A percentile compares a stretch with the other conserved stretches of the same genome.
Conservation (phyloP, 148 eudicot species). For the Arctostaphylos glauca region DNA sequence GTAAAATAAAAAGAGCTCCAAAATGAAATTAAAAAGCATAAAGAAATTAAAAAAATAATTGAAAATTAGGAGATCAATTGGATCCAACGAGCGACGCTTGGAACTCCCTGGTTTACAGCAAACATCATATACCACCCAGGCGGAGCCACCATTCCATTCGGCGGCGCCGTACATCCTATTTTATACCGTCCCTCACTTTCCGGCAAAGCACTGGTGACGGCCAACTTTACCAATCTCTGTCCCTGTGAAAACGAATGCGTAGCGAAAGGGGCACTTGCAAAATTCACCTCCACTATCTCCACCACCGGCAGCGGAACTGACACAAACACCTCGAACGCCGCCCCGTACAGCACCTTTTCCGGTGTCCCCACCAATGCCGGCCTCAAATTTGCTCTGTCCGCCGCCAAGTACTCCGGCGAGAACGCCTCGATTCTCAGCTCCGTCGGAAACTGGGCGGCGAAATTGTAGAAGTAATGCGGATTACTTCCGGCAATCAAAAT, state of each 20-base stretch:
- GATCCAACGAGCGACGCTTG: slow-evolving; percentile 79
- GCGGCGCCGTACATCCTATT: slow-evolving; percentile 61
- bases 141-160: slow-evolving; percentile 63
- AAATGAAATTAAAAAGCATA: not conserved
- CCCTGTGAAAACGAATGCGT: slow-evolving; percentile 95
- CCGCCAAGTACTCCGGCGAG: slow-evolving; percentile 70
- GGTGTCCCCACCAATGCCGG: slow-evolving; percentile 46
- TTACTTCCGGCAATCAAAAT: slow-evolving; percentile 81
- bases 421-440: slow-evolving; percentile 77
- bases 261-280: slow-evolving; percentile 79
- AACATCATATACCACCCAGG: slow-evolving; percentile 91
- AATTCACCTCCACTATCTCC: slow-evolving; percentile 61
- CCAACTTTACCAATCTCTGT: slow-evolving; percentile 72
- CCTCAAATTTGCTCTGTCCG: slow-evolving; percentile 48
- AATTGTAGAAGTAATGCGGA: slow-evolving; percentile 73
- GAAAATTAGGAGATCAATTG: slow-evolving; percentile 36
- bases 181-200: slow-evolving; percentile 33
- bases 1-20: not conserved
- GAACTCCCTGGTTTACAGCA: slow-evolving; percentile 75
- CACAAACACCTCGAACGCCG: slow-evolving; percentile 44
- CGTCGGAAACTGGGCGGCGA: slow-evolving; percentile 49
- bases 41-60: not conserved
- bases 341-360: slow-evolving; percentile 40
- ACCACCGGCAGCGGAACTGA: slow-evolving; percentile 50
- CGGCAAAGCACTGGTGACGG: slow-evolving; percentile 34